Percentiles rank a stretch among this genome's conserved stretches.
Conservation (phyloP, 2,329 filamentous ascomycete species). For the Talaromyces piceae region DNA sequence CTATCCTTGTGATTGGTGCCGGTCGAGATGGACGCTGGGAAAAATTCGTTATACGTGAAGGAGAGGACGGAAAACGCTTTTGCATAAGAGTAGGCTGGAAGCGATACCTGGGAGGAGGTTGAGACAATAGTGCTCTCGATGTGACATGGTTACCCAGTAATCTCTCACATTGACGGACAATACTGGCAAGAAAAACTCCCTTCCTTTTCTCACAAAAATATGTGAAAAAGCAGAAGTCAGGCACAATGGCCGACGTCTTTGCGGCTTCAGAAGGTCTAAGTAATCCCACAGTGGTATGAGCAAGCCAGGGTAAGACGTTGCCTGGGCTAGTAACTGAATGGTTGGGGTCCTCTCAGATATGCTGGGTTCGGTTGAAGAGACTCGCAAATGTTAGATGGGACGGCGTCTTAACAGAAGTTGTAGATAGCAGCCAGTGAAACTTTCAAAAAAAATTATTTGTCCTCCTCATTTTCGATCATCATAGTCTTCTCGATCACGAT, state of each 20-base stretch:
- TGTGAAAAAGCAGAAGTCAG: not conserved
- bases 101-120: slow-evolving; percentile 54
- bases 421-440: not conserved
- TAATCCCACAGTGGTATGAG: not conserved
- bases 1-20: slow-evolving; percentile 68
- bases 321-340: no score
- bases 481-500: slow-evolving; percentile 8
- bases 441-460: not conserved
- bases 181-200: not conserved
- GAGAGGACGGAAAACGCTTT: slow-evolving; percentile 59
- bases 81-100: slow-evolving; percentile 75
- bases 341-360: no score
- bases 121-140: slow-evolving; percentile 11
- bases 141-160: slow-evolving; percentile 12
- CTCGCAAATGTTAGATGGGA: not conserved
- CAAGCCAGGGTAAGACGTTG: no score
- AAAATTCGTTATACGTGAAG: slow-evolving; percentile 66
- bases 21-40: slow-evolving; percentile 81
- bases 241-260: not conserved
- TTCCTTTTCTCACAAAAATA: not conserved
- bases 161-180: not conserved
- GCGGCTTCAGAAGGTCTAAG: not conserved
- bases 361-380: no score
- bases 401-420: not conserved
- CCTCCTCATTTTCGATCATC: slow-evolving; percentile 2